Evolutionary conservation across 108 stramenopile species (phyloP), one percentile per base, ranked within the genome.

Genomic region (Pseudonitzschia multiseries): DNA sequence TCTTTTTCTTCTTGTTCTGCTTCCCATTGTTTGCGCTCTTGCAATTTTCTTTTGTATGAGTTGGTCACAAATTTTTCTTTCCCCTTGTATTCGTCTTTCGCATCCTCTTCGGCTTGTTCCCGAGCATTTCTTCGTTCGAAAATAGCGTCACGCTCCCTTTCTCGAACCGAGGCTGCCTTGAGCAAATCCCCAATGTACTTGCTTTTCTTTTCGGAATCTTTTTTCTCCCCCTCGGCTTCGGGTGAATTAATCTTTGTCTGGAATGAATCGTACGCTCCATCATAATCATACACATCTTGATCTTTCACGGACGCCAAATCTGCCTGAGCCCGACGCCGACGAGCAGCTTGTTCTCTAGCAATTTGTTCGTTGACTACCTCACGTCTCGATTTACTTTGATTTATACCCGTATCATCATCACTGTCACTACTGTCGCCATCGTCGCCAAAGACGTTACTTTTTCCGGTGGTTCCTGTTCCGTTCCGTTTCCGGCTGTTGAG

Each of bases 51-150:
- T 64, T 83, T 84, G 62, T 94, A 94, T 13, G 87, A 78, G 21
- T 75, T 77, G 1, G 93, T 94, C 14, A 94, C 76, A 69, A 94
- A 94, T 52, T 85, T 87, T 60, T 94, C 93, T 57, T 94, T 94
- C 24, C 86, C 90, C 21, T 68, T 78, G 72, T 66, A 94, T 17
- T 88, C 81, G 21, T 42, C 68, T 52, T 88, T 52, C 1, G 33
- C 72, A 65, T 90, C 91, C 67, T 87, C 82, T 56, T 56, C 66
- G 12, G 73, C 84, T 62, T 87, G 84, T 63, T 93, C 91, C 53
- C 70, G 77, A 66, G 80, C 86, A 48, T 90, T 61, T 72, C 83
- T 84, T 14, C 85, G 79, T 78, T 93, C 92, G 36, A 79, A 77
- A 13, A 87, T 67, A 13, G 86, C 72, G 62, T 93, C 92, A 29